Evolutionary conservation across 768 basidiomycete genomes (phyloP).

Genomic region (Fistulinella prunicolor): DNA sequence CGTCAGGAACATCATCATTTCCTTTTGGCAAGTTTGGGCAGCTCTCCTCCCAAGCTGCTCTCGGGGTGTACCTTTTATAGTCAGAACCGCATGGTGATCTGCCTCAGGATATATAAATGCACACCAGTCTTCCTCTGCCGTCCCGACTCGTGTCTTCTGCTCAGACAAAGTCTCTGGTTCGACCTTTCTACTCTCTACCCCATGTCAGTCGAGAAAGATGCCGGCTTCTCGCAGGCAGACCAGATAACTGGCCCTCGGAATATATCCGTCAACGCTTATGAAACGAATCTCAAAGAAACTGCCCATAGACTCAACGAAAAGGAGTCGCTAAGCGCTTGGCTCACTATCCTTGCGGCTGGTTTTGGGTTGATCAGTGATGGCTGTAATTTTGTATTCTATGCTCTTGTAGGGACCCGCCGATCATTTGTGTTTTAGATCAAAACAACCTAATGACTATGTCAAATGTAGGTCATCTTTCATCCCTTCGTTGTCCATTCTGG

Average conservation of each 20-base stretch:
- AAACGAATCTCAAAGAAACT: slow-evolving; percentile 19
- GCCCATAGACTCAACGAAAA: slow-evolving; percentile 30
- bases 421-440: slow-evolving; percentile 43
- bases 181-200: background rate
- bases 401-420: slow-evolving; percentile 4
- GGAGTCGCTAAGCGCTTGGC: slow-evolving; percentile 53
- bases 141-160: background rate
- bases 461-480: slow-evolving; percentile 40
- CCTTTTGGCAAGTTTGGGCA: slow-evolving; percentile 6
- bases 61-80: slow-evolving; percentile 8
- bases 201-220: slow-evolving; percentile 25
- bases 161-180: background rate
- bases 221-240: slow-evolving; percentile 5
- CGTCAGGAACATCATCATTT: background rate
- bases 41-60: slow-evolving; percentile 4
- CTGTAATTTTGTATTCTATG: slow-evolving; percentile 34
- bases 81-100: background rate
- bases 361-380: slow-evolving; percentile 67
- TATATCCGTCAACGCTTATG: slow-evolving; percentile 24
- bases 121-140: background rate
- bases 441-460: slow-evolving; percentile 71
- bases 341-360: slow-evolving; percentile 62
- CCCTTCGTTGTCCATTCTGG: slow-evolving; percentile 1
- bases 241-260: slow-evolving; percentile 12
- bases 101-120: slow-evolving; percentile 24